Evolutionary conservation across 2,329 filamentous ascomycete species (phyloP).

Genomic region (Eutypa lata): DNA sequence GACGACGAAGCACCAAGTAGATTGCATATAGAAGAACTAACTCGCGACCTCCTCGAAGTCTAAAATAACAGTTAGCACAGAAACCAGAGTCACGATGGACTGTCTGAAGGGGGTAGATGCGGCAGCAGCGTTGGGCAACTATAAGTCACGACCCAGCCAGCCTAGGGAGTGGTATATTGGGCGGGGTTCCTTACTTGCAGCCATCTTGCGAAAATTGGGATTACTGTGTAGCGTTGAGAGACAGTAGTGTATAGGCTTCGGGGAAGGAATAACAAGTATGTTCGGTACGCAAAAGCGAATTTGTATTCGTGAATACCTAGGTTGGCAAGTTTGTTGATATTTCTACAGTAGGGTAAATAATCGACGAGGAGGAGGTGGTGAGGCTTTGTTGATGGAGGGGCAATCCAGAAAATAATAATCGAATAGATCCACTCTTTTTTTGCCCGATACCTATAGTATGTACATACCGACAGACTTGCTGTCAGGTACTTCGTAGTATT

Average conservation of each 20-base stretch:
- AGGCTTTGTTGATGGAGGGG: background rate
- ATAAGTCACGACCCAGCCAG: no score
- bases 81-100: no score
- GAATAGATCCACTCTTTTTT: background rate
- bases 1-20: background rate
- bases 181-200: slow-evolving; percentile 24
- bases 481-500: no score
- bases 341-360: no score
- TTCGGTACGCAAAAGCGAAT: no score
- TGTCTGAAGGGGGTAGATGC: background rate
- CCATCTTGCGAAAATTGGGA: slow-evolving; percentile 27
- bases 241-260: background rate
- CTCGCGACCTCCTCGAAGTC: slow-evolving; percentile 46
- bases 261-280: no score
- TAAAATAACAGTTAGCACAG: slow-evolving; percentile 18
- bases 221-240: background rate
- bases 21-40: slow-evolving; percentile 30
- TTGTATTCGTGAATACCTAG: no score
- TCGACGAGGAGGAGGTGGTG: no score
- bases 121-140: slow-evolving; percentile 1
- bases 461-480: no score
- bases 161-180: slow-evolving; percentile 2
- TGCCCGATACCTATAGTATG: background rate
- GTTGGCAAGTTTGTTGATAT: no score
- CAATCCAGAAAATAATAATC: background rate